phyloP scores from a whole-genome alignment of 78 protist species.

The Dictyostelium intermedium region DNA sequence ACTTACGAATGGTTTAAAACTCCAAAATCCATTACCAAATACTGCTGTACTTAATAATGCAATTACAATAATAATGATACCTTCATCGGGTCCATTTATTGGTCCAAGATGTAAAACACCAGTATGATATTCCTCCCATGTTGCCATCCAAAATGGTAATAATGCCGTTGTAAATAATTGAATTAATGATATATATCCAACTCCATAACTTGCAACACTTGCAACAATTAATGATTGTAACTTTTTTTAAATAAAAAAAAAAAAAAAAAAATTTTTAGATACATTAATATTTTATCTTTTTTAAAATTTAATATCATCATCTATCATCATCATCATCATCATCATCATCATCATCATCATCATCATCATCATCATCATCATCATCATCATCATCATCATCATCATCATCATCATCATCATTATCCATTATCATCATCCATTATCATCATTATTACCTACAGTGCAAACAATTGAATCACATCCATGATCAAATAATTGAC shows the following conservation, averaged over 20 bases:
- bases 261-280: not conserved
- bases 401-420: too few species aligned
- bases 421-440: too few species aligned
- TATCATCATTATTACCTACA: too few species aligned
- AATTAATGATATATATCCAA: slow-evolving; percentile 27
- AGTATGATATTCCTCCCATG: slow-evolving; percentile 81
- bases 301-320: too few species aligned
- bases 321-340: too few species aligned
- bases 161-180: slow-evolving; percentile 45
- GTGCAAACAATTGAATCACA: slow-evolving; percentile 80
- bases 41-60: slow-evolving; percentile 19
- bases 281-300: not conserved
- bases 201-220: slow-evolving; percentile 58
- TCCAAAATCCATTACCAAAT: slow-evolving; percentile 51
- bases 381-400: too few species aligned
- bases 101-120: slow-evolving; percentile 73
- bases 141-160: slow-evolving; percentile 80
- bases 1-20: not conserved
- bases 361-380: too few species aligned
- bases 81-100: slow-evolving; percentile 77
- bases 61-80: slow-evolving; percentile 39
- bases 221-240: slow-evolving; percentile 70
- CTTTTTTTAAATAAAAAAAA: not conserved
- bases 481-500: slow-evolving; percentile 85
- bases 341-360: too few species aligned